Conservation (phyloP, 1,139 yeast genomes). For the Ogataea hybrid region DNA sequence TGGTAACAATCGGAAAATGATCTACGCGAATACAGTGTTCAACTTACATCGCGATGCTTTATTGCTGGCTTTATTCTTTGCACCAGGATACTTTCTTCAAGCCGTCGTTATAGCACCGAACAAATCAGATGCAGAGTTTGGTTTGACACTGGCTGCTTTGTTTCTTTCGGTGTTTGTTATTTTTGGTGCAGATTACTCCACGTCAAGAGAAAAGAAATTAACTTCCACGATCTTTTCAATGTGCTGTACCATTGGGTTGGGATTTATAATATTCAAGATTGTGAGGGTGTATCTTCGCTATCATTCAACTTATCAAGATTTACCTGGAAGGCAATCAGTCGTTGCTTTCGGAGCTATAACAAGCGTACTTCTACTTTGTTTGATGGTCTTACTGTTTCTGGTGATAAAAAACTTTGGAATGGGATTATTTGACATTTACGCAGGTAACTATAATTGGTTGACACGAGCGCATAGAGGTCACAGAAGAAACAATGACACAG, state of each 20-base stretch:
- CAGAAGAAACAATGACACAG: not conserved
- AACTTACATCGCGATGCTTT: conserved; percentile 41
- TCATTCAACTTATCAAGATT: no score
- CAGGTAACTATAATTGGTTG: no score
- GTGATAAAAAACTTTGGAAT: no score
- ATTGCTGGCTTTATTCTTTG: conserved; percentile 42
- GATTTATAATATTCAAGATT: conserved; percentile 41
- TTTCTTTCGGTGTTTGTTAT: conserved; percentile 35
- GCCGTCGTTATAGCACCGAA: conserved; percentile 27
- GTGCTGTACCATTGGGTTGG: conserved; percentile 33
- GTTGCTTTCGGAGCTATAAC: no score
- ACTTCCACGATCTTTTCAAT: conserved; percentile 15
- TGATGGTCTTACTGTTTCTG: no score
- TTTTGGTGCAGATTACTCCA: conserved; percentile 37
- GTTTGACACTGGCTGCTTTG: conserved; percentile 39
- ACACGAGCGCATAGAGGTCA: no score
- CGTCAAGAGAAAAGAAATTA: conserved; percentile 33
- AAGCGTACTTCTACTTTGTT: no score
- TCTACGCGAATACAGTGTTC: conserved; percentile 36
- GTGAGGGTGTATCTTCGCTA: no score
- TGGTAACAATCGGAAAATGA: conserved; percentile 39
- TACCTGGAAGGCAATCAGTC: no score
- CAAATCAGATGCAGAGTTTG: conserved; percentile 39
- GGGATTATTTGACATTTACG: no score
- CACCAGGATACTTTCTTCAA: conserved; percentile 44